Percentiles rank a stretch among this genome's conserved stretches.
These are phyloP conservation scores for Penicillium sumatraense DNA, from an alignment of 2,329 filamentous ascomycete species.

Conservation along the genomic window DNA sequence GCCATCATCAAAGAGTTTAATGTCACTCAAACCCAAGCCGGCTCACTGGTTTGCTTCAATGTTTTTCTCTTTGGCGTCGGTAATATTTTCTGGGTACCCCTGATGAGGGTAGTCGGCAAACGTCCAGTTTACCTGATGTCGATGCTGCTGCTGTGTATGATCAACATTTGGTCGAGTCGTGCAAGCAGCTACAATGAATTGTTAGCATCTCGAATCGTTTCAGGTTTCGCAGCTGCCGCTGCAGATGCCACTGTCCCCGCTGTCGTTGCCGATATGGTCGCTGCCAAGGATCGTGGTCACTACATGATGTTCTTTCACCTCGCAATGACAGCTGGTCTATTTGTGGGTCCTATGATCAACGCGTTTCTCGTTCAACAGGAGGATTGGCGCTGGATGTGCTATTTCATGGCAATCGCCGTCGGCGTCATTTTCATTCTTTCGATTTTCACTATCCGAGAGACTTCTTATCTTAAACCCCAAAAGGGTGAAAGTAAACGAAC, in stretches of 20 bases:
- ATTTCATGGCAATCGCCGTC: slow-evolving; percentile 28
- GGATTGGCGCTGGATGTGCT: slow-evolving; percentile 34
- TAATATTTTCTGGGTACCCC: slow-evolving; percentile 31
- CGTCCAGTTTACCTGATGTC: slow-evolving; percentile 43
- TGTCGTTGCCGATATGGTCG: slow-evolving; percentile 43
- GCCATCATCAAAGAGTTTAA: slow-evolving; percentile 36
- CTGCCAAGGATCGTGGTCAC: slow-evolving; percentile 38
- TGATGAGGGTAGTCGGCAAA: slow-evolving; percentile 38
- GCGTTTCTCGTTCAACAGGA: slow-evolving; percentile 30
- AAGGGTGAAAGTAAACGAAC: slow-evolving; percentile 8
- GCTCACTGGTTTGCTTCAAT: slow-evolving; percentile 31
- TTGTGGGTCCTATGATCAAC: slow-evolving; percentile 42
- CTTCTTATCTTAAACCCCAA: slow-evolving; percentile 20
- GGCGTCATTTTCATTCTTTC: slow-evolving; percentile 21
- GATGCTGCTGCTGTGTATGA: slow-evolving; percentile 35
- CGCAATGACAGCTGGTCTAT: slow-evolving; percentile 41
- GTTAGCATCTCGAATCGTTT: slow-evolving; percentile 33
- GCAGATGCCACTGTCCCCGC: slow-evolving; percentile 43
- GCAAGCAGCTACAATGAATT: slow-evolving; percentile 32
- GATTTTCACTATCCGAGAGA: slow-evolving; percentile 30
- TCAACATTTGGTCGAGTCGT: slow-evolving; percentile 41
- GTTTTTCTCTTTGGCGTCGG: slow-evolving; percentile 32
- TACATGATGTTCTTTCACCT: slow-evolving; percentile 46
- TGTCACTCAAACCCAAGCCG: slow-evolving; percentile 28
- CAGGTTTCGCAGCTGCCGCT: slow-evolving; percentile 33